Evolutionary conservation across 441 rosid genomes (phyloP).

Genomic region (Adansonia grandidieri): DNA sequence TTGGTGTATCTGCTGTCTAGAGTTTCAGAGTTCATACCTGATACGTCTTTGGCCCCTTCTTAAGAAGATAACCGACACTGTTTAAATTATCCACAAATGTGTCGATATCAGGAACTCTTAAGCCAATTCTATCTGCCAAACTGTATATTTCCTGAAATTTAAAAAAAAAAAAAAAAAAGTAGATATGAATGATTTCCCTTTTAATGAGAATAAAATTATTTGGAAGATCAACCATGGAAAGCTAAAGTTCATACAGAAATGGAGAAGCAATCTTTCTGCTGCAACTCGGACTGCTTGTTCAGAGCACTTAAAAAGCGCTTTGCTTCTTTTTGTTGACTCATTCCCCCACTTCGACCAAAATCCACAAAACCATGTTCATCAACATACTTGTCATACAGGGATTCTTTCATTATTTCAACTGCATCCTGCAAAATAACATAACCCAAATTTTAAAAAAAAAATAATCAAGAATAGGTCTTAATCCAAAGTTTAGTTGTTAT

Average conservation of each 20-base stretch:
- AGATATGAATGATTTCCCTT: neutral
- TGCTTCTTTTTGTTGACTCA: constrained; percentile 98
- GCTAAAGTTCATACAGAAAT: constrained; percentile 64
- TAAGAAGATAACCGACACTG: constrained; percentile 81
- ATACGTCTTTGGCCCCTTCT: constrained; percentile 92
- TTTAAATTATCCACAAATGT: constrained; percentile 91
- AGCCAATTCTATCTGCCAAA: constrained; percentile 88
- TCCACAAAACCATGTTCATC: constrained; percentile 96
- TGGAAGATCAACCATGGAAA: constrained; percentile 21
- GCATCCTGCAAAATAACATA: constrained; percentile 69
- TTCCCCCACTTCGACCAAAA: constrained; percentile 95
- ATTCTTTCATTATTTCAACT: constrained; percentile 97
- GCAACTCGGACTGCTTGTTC: constrained; percentile 85
- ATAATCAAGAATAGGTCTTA: constrained; percentile 10
- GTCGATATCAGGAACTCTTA: constrained; percentile 93
- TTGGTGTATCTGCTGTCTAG: neutral
- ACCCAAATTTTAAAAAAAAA: neutral
- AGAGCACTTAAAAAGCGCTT: constrained; percentile 93
- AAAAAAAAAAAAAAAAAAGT: neutral
- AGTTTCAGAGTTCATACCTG: constrained; percentile 60
- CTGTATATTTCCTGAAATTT: constrained; percentile 85
- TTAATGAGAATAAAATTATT: constrained; percentile 21
- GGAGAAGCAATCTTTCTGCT: constrained; percentile 88
- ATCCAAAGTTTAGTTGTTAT: neutral
- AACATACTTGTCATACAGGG: constrained; percentile 83